A percentile compares a stretch with the other conserved stretches of the same genome.
phyloP scores from a whole-genome alignment of 768 basidiomycete genomes.

The Asterophora parasitica region DNA sequence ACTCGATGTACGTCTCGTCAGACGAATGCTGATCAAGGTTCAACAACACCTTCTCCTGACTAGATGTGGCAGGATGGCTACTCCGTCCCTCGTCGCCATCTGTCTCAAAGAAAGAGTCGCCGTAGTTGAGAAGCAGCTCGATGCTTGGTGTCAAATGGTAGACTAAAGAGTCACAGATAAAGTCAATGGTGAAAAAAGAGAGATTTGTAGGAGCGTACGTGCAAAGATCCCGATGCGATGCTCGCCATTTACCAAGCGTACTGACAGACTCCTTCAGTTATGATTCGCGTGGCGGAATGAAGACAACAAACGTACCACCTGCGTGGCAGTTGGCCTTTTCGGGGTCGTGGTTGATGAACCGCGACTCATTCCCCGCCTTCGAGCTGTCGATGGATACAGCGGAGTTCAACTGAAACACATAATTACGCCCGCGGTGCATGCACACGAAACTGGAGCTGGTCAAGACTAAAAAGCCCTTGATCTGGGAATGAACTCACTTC shows the following conservation, averaged over 20 bases:
- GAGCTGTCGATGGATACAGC: slow-evolving; percentile 49
- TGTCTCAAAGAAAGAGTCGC: slow-evolving; percentile 38
- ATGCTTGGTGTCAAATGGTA: slow-evolving; percentile 35
- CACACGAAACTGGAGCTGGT: slow-evolving; percentile 34
- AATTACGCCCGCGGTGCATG: slow-evolving; percentile 48
- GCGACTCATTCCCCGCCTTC: slow-evolving; percentile 54
- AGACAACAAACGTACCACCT: slow-evolving; percentile 28
- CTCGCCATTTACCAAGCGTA: slow-evolving; percentile 58
- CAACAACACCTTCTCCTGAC: slow-evolving; percentile 2
- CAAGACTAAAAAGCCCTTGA: no score
- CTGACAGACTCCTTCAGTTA: slow-evolving; percentile 25
- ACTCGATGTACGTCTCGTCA: slow-evolving; percentile 17
- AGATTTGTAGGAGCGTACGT: slow-evolving; percentile 30
- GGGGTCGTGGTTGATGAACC: slow-evolving; percentile 62
- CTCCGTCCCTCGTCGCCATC: not conserved
- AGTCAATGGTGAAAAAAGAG: not conserved
- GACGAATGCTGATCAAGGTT: slow-evolving; percentile 19
- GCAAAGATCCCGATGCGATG: slow-evolving; percentile 64
- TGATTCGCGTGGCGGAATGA: not conserved
- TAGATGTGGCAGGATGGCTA: not conserved
- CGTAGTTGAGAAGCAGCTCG: slow-evolving; percentile 59
- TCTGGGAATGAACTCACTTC: slow-evolving; percentile 32
- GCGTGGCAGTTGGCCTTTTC: slow-evolving; percentile 41
- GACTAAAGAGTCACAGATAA: slow-evolving; percentile 23
- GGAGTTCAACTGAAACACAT: slow-evolving; percentile 53